Base-by-base conservation (phyloP, 306 rosid species). In the Fragaria nilgerrensis region DNA sequence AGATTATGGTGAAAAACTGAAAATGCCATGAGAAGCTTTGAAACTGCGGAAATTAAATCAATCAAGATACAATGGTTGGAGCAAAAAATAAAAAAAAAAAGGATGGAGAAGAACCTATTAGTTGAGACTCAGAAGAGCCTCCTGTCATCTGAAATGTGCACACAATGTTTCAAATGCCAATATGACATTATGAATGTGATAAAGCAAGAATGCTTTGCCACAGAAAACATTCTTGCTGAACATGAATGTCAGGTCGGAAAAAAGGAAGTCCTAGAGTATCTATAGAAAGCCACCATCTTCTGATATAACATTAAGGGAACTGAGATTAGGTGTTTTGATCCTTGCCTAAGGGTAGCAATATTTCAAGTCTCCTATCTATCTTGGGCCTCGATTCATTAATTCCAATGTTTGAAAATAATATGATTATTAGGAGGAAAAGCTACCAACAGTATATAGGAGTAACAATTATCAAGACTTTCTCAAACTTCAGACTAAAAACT, bases 401-500 rank as follows among this genome's bases (percentile, higher is more conserved):
- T 67, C 49, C 17, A 67, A 37, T 20, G 3, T n/a, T 14, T 10
- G 9, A 4, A 39, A 39, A 10, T 10, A 5, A 67, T 20, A 39
- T 0, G 49, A 19, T 39, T 11, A 67, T 67, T 67, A 67, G 72
- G 72, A 12, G 12, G 15, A 5, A 41, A 19, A 34, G 48, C 49
- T 66, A 20, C 22, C 71, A n/a, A 68, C 9, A 11, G 19, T n/a
- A 5, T 41, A 39, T 67, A 4, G 27, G 50, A 67, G 17, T 41
- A 41, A 41, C 2, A 17, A 9, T 10, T 39, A 39, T 16, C 3
- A 67, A 4, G 32, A n/a, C 34, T 41, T 43, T 41, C 32, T 67
- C 50, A 39, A 41, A 16, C 72, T 67, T 20, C 72, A 41, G 32
- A 41, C 52, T 65, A 65, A 68, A 66, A 68, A 68, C 32, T n/a